phyloP scores from a whole-genome alignment of 495 filamentous ascomycete genomes.

The Neohortaea acidophila region DNA sequence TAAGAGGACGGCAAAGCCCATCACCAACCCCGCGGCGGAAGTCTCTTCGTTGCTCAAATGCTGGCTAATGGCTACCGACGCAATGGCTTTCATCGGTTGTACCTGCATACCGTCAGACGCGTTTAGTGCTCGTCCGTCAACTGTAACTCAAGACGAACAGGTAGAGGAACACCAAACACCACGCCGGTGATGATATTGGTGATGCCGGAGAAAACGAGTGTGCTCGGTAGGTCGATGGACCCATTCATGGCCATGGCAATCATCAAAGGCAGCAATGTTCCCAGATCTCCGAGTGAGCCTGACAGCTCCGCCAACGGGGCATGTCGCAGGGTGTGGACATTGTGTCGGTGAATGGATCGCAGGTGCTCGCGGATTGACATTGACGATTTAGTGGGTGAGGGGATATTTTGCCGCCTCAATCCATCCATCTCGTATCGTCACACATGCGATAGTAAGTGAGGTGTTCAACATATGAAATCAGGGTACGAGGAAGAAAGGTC shows the following conservation, averaged over 20 bases:
- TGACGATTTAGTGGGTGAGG: no score
- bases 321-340: constrained; percentile 34
- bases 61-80: constrained; percentile 63
- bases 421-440: no score
- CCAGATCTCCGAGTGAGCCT: constrained; percentile 78
- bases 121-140: not conserved
- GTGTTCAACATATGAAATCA: no score
- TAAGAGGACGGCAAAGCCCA: constrained; percentile 52
- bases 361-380: constrained; percentile 8
- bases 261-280: constrained; percentile 78
- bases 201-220: constrained; percentile 72
- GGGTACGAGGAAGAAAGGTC: no score
- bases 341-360: constrained; percentile 24
- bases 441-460: no score
- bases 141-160: constrained; percentile 43
- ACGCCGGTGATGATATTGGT: constrained; percentile 73
- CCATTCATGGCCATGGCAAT: constrained; percentile 61
- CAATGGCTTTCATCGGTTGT: constrained; percentile 49
- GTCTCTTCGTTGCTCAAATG: constrained; percentile 50
- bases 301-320: constrained; percentile 69
- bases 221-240: constrained; percentile 66
- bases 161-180: constrained; percentile 70
- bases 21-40: constrained; percentile 64
- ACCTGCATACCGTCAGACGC: constrained; percentile 1
- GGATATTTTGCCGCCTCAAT: no score